Evolutionary conservation across 306 rosid species (phyloP), one percentile per base, ranked within the genome.

Genomic region (Sicyos baderoa): DNA sequence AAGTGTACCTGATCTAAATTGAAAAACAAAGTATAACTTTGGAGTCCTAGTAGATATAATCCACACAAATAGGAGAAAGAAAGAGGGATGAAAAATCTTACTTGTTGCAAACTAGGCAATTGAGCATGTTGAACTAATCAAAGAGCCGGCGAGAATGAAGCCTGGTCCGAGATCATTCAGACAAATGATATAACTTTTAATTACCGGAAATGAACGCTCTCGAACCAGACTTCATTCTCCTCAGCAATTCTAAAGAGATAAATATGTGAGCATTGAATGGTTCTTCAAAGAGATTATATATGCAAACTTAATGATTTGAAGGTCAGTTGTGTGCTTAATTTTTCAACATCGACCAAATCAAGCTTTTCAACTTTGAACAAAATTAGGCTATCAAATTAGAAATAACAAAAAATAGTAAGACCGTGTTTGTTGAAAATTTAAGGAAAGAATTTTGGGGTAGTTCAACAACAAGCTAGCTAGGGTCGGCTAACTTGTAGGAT

Each of bases 111-210:
- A 29, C 45, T 17, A 8, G 27, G 7, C 14, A 15, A 29, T 3
- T 35, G 25, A 35, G 29, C 32, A 18, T 4, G 44, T 7, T 5
- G 61, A 23, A 6, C 3, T 8, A 56, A 56, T 56, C 29, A 16
- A 25, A 40, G 51, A 63, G 69, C 9, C 18, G 51, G 69, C 25
- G 42, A 23, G 72, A 68, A 68, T 68, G 72, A 68, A 68, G 72
- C 58, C 72, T 68, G 72, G 72, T 68, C 72, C 72, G 72, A 68
- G 56, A 68, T 51, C 72, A 37, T 37, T 37, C 44, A 7, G 3
- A 37, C 7, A 37, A 37, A 37, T 0, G 7, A 5, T 37, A 7
- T 37, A 29, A 37, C 44, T 37, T 37, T 37, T 9, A 13, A 14
- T 6, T 9, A 62, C 40, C 13, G 35, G 29, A 40, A 37, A 40